A percentile compares a stretch with the other conserved stretches of the same genome.
Evolutionary conservation across 192 early-diverging fungal genomes (phyloP).

Genomic region (Neocallimastix lanati): DNA sequence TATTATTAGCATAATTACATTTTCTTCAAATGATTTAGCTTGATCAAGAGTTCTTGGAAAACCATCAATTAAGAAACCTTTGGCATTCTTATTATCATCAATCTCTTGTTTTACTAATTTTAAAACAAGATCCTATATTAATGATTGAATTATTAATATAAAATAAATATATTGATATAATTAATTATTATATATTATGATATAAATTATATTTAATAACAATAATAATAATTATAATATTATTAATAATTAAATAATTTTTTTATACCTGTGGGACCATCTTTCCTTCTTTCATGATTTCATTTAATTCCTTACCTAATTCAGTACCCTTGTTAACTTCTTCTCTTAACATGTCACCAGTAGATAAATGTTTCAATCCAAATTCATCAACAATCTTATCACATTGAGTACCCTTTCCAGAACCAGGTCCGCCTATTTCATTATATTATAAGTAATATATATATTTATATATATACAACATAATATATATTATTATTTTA

Average conservation of each 20-base stretch:
- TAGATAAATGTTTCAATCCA: not conserved
- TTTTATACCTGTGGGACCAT: not conserved
- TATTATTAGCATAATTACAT: not conserved
- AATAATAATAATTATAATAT: too few relatives aligned
- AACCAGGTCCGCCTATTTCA: slow-evolving; percentile 21
- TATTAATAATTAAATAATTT: too few relatives aligned
- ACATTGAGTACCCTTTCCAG: slow-evolving; percentile 12
- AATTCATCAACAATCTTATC: slow-evolving; percentile 4
- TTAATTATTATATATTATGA: too few relatives aligned
- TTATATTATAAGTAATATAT: too few relatives aligned
- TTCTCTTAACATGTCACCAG: slow-evolving; percentile 8
- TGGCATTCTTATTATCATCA: not conserved
- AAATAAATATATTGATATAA: too few relatives aligned
- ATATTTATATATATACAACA: too few relatives aligned
- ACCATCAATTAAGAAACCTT: slow-evolving; percentile 40
- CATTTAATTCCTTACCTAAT: slow-evolving; percentile 7
- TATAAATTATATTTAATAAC: too few relatives aligned
- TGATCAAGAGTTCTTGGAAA: slow-evolving; percentile 45
- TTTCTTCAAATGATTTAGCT: slow-evolving; percentile 15
- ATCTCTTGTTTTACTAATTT: slow-evolving; percentile 10
- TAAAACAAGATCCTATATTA: slow-evolving; percentile 8
- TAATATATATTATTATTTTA: too few relatives aligned
- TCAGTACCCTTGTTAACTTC: slow-evolving; percentile 7
- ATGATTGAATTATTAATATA: too few relatives aligned
- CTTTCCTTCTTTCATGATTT: slow-evolving; percentile 6